phyloP scores from a whole-genome alignment of 495 filamentous ascomycete genomes.

The Cetradonia linearis region DNA sequence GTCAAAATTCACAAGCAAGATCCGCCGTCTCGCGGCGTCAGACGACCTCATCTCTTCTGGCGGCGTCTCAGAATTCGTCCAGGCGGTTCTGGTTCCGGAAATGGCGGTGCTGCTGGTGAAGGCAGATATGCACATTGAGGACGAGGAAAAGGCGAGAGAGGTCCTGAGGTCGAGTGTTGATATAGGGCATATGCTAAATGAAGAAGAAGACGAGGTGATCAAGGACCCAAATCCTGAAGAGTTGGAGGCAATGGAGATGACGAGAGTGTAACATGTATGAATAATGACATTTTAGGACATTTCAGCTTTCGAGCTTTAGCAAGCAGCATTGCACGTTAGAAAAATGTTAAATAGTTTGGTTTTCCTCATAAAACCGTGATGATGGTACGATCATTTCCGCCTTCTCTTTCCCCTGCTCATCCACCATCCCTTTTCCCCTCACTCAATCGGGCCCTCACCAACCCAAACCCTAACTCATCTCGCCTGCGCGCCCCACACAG shows the following conservation, averaged over 20 bases:
- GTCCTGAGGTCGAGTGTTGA: conserved; percentile 65
- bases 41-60: conserved; percentile 61
- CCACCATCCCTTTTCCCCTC: no score
- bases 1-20: conserved; percentile 44
- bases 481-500: conserved; percentile 31
- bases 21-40: conserved; percentile 52
- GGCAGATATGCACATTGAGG: conserved; percentile 67
- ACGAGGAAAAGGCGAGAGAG: conserved; percentile 50
- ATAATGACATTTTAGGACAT: background rate
- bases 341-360: background rate
- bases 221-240: conserved; percentile 37
- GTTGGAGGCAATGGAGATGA: conserved; percentile 10
- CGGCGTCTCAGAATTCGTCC: conserved; percentile 66
- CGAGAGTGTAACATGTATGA: background rate
- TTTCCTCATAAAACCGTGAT: background rate
- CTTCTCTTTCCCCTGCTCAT: background rate
- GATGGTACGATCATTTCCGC: background rate
- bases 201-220: conserved; percentile 51
- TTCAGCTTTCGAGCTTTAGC: background rate
- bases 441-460: background rate
- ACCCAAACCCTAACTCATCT: conserved; percentile 5
- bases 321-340: background rate
- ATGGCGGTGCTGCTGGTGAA: conserved; percentile 64
- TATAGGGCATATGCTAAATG: conserved; percentile 69
- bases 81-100: conserved; percentile 81